These are phyloP conservation scores for Fusarium liriodendri DNA, from an alignment of 2,329 filamentous ascomycete genomes.

Conservation along the genomic window DNA sequence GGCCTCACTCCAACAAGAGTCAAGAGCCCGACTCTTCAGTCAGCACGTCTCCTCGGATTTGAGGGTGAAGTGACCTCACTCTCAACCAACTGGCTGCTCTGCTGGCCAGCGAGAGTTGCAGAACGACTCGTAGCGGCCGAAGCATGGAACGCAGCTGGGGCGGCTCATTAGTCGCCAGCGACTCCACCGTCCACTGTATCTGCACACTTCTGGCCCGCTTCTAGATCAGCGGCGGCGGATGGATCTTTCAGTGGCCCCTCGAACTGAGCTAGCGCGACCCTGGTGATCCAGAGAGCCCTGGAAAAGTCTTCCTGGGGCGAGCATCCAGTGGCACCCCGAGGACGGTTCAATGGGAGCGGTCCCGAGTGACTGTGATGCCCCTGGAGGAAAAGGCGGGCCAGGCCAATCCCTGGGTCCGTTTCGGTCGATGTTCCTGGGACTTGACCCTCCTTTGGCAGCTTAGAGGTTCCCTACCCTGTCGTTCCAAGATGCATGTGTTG, in stretches of 20 bases:
- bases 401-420: conserved; percentile 36
- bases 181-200: conserved; percentile 33
- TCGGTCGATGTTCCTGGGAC: conserved; percentile 37
- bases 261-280: conserved; percentile 25
- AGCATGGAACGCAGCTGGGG: conserved; percentile 30
- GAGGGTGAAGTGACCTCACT: conserved; percentile 27
- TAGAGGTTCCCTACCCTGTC: conserved; percentile 9
- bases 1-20: conserved; percentile 23
- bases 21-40: conserved; percentile 4
- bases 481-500: not conserved
- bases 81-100: conserved; percentile 3
- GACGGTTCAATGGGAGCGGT: conserved; percentile 12
- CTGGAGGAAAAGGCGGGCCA: conserved; percentile 21
- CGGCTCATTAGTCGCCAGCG: conserved; percentile 42
- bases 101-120: conserved; percentile 34
- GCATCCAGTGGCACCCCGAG: conserved; percentile 14
- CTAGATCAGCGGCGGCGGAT: conserved; percentile 46
- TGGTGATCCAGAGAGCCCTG: conserved; percentile 29
- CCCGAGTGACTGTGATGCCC: conserved; percentile 32
- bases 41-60: conserved; percentile 1
- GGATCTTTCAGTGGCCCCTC: conserved; percentile 34
- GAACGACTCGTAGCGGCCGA: conserved; percentile 42
- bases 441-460: conserved; percentile 33
- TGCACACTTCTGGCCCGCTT: conserved; percentile 47
- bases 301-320: conserved; percentile 14